Base-by-base conservation (phyloP, 129 eudicot genomes). In the sunflower (Helianthus annuus) region DNA sequence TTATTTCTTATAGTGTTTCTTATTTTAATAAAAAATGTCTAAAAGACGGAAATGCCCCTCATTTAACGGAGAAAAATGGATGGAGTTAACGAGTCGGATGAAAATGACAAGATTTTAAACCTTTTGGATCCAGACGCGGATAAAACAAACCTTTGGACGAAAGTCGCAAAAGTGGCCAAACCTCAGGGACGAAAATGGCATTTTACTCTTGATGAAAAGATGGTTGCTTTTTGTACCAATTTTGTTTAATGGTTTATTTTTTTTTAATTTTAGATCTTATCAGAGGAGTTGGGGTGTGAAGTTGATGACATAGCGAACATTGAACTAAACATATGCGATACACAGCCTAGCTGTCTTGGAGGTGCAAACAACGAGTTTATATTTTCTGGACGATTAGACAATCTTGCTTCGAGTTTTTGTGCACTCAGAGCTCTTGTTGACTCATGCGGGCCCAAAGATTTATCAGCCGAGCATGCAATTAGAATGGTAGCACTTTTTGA, bases 311-410 rank as follows among this genome's bases (percentile, higher is more conserved):
- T 93, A 68, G 86, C 75, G 15, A 87, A 81, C 78, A 71, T 93
- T 38, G 98, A 93, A 69, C 75, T 93, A 52, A 89, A 93, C 80
- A 81, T 89, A 42, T 93, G 98, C 81, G 98, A 93, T 68, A 89
- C 95, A 24, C 98, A 93, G 68, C 96, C 98, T 54, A 89, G 98
- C 78, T 87, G 95, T 70, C 91, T 93, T 63, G 98, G 96, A 71
- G 98, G 98, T 79, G 92, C 88, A 9, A 83, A 83, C 71, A 80
- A 93, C 60, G 98, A 93, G 84, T 93, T 93, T 70, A 84, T 93
- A 85, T 93, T 89, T 80, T 93, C 98, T 71, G 98, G 98, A 74
- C 82, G 98, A 85, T 64, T 93, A 77, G 98, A 89, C 79, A 93
- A 93, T 80, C 90, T 93, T 64, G 96, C 96, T 58, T 89, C 96